A percentile compares a stretch with the other conserved stretches of the same genome.
phyloP scores from a whole-genome alignment of 2,329 filamentous ascomycete species.

The Alternaria arbusti region DNA sequence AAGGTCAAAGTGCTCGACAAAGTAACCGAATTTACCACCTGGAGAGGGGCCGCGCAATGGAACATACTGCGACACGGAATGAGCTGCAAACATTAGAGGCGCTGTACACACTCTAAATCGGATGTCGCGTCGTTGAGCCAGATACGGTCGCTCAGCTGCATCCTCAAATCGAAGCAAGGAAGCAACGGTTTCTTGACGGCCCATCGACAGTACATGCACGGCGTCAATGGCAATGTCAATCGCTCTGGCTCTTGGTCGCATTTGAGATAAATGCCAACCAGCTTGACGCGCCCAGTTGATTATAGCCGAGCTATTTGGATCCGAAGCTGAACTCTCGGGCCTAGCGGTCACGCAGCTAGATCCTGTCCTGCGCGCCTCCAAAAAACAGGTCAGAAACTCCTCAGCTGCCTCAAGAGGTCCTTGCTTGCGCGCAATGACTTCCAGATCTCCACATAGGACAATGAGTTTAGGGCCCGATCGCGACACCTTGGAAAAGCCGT shows the following conservation, averaged over 20 bases:
- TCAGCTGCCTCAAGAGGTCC: background rate
- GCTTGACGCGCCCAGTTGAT: background rate
- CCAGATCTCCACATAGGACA: too few relatives aligned
- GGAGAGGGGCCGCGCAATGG: too few relatives aligned
- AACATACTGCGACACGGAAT: too few relatives aligned
- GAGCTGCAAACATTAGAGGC: too few relatives aligned
- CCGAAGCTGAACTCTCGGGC: background rate
- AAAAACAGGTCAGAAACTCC: too few relatives aligned
- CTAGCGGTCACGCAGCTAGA: background rate
- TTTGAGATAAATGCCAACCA: background rate
- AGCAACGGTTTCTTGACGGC: background rate
- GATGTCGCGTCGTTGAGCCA: too few relatives aligned
- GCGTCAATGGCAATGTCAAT: background rate
- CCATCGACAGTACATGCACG: too few relatives aligned
- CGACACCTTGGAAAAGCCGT: too few relatives aligned
- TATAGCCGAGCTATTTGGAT: background rate
- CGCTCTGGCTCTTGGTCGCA: background rate
- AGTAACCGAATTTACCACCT: background rate
- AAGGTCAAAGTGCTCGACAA: background rate
- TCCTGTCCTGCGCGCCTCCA: background rate
- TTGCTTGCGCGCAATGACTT: too few relatives aligned
- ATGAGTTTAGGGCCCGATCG: too few relatives aligned
- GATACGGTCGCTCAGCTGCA: too few relatives aligned
- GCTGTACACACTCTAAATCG: too few relatives aligned
- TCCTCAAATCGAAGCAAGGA: background rate